Evolutionary conservation across 1,284 basidiomycete genomes (phyloP).

Genomic region (Ceratobasidium sp.): DNA sequence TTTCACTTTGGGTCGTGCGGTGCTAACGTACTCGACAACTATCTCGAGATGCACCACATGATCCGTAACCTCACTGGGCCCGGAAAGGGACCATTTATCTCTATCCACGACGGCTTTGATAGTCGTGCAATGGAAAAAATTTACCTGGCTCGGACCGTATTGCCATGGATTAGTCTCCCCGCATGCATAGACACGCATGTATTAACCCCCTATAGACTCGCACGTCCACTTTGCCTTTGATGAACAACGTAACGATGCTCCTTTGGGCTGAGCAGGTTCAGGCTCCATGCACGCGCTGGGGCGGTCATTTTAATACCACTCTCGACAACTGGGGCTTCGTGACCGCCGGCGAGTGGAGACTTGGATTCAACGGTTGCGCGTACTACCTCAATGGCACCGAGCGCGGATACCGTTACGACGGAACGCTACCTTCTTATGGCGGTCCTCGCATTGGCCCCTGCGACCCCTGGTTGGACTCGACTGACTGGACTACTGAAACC

Average conservation of each 20-base stretch:
- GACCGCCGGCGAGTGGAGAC: constrained; percentile 80
- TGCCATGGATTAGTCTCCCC: constrained; percentile 56
- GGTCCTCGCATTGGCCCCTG: constrained; percentile 51
- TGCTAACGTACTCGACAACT: too few relatives aligned
- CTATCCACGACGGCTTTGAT: constrained; percentile 56
- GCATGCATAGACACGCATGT: constrained; percentile 67
- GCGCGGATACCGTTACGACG: constrained; percentile 52
- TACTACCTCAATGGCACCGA: constrained; percentile 62
- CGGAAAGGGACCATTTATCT: constrained; percentile 56
- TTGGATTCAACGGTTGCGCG: constrained; percentile 84
- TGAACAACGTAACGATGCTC: too few relatives aligned
- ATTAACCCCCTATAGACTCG: constrained; percentile 70
- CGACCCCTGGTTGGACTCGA: constrained; percentile 71
- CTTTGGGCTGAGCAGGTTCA: constrained; percentile 47
- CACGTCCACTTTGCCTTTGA: constrained; percentile 54
- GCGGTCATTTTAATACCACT: constrained; percentile 57
- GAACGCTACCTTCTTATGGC: constrained; percentile 47
- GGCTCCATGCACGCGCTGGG: constrained; percentile 73
- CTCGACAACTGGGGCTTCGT: constrained; percentile 71
- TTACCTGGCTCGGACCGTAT: constrained; percentile 81
- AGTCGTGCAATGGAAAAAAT: constrained; percentile 59
- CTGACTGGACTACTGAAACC: constrained; percentile 63
- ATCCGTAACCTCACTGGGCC: constrained; percentile 56
- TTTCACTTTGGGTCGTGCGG: too few relatives aligned
- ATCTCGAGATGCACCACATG: constrained; percentile 54